phyloP scores from a whole-genome alignment of 441 rosid species.

The Adansonia rubrostipa region DNA sequence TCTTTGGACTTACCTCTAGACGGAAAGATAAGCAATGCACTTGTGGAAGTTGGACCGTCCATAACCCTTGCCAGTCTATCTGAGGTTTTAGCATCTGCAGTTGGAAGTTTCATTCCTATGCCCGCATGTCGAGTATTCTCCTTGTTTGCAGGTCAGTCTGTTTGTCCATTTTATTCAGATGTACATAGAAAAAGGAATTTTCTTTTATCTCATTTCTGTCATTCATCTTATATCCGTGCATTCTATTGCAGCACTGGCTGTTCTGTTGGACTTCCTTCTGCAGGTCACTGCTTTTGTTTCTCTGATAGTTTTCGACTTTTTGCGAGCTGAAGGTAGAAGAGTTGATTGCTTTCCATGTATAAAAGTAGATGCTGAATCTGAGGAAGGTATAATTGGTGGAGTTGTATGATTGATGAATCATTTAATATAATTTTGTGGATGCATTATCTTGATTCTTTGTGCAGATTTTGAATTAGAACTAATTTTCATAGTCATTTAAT shows the following conservation, averaged over 20 bases:
- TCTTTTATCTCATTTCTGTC: slow-evolving; percentile 26
- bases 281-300: slow-evolving; percentile 99
- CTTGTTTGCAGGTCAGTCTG: slow-evolving; percentile 86
- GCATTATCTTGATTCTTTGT: slow-evolving; percentile 19
- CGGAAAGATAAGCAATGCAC: slow-evolving; percentile 87
- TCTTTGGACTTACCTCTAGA: slow-evolving; percentile 80
- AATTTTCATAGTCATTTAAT: slow-evolving; percentile 13
- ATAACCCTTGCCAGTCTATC: slow-evolving; percentile 97
- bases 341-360: slow-evolving; percentile 95
- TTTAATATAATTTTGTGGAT: not conserved
- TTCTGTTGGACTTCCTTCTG: slow-evolving; percentile 91
- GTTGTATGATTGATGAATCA: slow-evolving; percentile 7
- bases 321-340: slow-evolving; percentile 76
- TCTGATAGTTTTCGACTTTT: slow-evolving; percentile 85
- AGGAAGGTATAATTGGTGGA: slow-evolving; percentile 53
- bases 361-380: slow-evolving; percentile 59
- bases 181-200: not conserved
- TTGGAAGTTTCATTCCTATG: slow-evolving; percentile 94
- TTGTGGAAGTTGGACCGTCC: slow-evolving; percentile 98
- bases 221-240: slow-evolving; percentile 24
- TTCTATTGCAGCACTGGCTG: slow-evolving; percentile 84
- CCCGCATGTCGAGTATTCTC: slow-evolving; percentile 99
- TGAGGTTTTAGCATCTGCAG: slow-evolving; percentile 95
- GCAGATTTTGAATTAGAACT: slow-evolving; percentile 20
- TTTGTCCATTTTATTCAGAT: slow-evolving; percentile 6